A percentile compares a stretch with the other conserved stretches of the same genome.
Conservation (phyloP, 495 filamentous ascomycete genomes). For the Penicilliopsis zonata region DNA sequence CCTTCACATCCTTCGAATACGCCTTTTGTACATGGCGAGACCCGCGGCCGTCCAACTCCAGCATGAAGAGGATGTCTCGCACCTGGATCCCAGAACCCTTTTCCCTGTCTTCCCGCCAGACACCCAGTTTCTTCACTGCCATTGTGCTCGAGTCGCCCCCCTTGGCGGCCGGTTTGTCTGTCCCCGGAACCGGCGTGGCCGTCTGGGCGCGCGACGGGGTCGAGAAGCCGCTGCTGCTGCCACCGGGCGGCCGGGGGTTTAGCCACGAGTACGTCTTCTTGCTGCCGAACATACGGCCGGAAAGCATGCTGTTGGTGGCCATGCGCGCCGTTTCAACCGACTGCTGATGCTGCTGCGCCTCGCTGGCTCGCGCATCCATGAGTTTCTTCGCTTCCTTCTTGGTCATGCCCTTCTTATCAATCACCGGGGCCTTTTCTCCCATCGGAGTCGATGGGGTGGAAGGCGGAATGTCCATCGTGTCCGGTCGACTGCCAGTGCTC, state of each 20-base stretch:
- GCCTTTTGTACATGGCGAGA: slow-evolving; percentile 33
- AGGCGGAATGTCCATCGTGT: slow-evolving; percentile 25
- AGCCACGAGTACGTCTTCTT: slow-evolving; percentile 38
- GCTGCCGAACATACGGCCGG: slow-evolving; percentile 29
- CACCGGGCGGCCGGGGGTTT: slow-evolving; percentile 19
- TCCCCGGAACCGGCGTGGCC: slow-evolving; percentile 18
- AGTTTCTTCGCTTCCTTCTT: slow-evolving; percentile 43
- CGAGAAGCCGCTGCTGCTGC: slow-evolving; percentile 30
- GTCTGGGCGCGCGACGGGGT: slow-evolving; percentile 25
- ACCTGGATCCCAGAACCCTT: slow-evolving; percentile 35
- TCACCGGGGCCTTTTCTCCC: slow-evolving; percentile 27
- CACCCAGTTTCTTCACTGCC: slow-evolving; percentile 25
- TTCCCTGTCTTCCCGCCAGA: slow-evolving; percentile 37
- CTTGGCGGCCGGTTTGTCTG: slow-evolving; percentile 18
- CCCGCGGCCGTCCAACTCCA: slow-evolving; percentile 36
- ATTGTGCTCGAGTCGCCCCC: slow-evolving; percentile 18
- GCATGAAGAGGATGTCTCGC: slow-evolving; percentile 37
- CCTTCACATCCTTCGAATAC: slow-evolving; percentile 31
- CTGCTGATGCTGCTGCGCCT: slow-evolving; percentile 38
- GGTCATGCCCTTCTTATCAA: slow-evolving; percentile 44
- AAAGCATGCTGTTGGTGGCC: slow-evolving; percentile 34
- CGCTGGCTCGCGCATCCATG: slow-evolving; percentile 34
- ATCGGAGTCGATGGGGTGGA: slow-evolving; percentile 32
- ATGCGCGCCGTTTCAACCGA: slow-evolving; percentile 36
- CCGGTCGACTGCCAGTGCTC: slow-evolving; percentile 15